A percentile compares a stretch with the other conserved stretches of the same genome.
phyloP scores from a whole-genome alignment of 176 grass and related monocot genomes.

The Aegilops tauschii region DNA sequence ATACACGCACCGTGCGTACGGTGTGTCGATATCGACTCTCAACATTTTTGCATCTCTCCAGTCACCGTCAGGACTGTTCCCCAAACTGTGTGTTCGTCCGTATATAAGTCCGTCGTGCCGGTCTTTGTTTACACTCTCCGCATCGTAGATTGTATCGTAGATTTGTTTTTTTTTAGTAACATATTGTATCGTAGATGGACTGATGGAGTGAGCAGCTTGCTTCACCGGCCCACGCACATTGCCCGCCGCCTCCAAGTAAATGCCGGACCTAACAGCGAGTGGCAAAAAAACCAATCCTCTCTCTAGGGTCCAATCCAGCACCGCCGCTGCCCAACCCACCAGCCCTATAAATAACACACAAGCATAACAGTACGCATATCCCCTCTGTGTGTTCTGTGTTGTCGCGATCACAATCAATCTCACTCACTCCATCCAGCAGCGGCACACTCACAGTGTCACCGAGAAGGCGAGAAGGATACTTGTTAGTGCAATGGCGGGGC shows the following conservation, averaged over 20 bases:
- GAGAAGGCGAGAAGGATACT: not conserved
- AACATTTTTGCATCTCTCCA: too few relatives aligned
- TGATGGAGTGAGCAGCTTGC: too few relatives aligned
- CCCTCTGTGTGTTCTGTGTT: not conserved
- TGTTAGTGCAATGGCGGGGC: not conserved
- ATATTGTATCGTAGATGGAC: too few relatives aligned
- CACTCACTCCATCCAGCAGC: not conserved
- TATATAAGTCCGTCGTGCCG: too few relatives aligned
- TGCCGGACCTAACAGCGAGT: not conserved
- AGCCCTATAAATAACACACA: constrained; percentile 20
- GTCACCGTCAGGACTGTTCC: too few relatives aligned
- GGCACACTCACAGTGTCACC: not conserved
- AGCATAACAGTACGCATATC: not conserved
- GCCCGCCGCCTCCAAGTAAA: constrained; percentile 12
- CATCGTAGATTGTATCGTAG: not conserved
- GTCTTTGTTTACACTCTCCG: not conserved
- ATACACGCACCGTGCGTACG: not conserved
- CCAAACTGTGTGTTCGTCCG: too few relatives aligned
- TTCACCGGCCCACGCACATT: not conserved
- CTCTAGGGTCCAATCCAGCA: not conserved
- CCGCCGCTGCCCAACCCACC: not conserved
- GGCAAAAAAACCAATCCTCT: not conserved
- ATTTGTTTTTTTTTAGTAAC: too few relatives aligned
- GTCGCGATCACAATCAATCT: constrained; percentile 2
- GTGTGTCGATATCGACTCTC: too few relatives aligned